phyloP scores from a whole-genome alignment of 805 yeast species.

The Pichia kluyveri region DNA sequence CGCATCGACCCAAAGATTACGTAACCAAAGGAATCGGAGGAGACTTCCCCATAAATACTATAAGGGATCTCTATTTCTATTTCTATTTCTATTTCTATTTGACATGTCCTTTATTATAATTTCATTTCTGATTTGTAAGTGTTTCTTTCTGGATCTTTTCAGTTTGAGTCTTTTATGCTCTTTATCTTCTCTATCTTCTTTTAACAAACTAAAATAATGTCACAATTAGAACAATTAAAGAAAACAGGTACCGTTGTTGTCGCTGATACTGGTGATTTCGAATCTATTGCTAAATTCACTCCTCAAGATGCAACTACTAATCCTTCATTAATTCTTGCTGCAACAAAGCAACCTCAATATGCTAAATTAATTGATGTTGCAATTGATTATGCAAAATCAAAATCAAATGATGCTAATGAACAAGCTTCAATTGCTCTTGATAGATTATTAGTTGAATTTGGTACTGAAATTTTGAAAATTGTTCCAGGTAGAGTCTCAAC shows the following conservation, averaged over 20 bases:
- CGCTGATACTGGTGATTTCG: slow-evolving; percentile 98
- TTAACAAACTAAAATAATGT: slow-evolving; percentile 25
- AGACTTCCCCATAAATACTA: no score
- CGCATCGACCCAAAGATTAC: no score
- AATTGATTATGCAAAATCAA: slow-evolving; percentile 69
- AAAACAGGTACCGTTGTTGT: slow-evolving; percentile 94
- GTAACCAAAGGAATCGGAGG: no score
- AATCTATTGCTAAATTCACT: slow-evolving; percentile 91
- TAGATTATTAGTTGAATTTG: slow-evolving; percentile 90
- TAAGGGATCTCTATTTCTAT: no score
- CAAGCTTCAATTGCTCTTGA: slow-evolving; percentile 82
- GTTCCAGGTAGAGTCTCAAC: slow-evolving; percentile 99
- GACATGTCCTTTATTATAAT: no score
- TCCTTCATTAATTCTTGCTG: slow-evolving; percentile 95
- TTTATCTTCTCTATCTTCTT: not conserved
- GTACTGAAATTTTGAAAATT: slow-evolving; percentile 82
- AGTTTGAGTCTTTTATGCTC: no score
- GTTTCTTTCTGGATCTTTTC: no score
- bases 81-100: no score
- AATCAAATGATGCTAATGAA: slow-evolving; percentile 50
- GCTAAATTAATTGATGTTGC: slow-evolving; percentile 86
- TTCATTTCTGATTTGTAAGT: no score
- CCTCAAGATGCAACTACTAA: slow-evolving; percentile 99
- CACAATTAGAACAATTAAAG: slow-evolving; percentile 89
- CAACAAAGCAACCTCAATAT: slow-evolving; percentile 83